Base-by-base conservation (phyloP, 148 eudicot genomes). In the Oxyria digyna region DNA sequence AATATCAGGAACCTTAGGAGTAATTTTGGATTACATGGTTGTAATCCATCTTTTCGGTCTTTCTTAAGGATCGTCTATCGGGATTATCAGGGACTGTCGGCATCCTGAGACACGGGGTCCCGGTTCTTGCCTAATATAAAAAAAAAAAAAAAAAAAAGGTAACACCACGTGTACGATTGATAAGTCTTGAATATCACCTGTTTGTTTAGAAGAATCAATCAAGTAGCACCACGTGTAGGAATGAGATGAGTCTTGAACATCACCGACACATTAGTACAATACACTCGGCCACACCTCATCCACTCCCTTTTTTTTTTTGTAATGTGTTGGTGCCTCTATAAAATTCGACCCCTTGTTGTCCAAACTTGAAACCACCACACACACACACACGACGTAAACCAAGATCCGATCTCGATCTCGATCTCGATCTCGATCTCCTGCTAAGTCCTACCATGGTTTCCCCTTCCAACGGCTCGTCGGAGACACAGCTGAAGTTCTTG, bases 401-500 rank as follows among this genome's bases (percentile, higher is more conserved):
- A 14, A 42, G 67, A 65, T 71, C 74, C 70, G 33, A 50, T 49
- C 52, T 31, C 48, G 3, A 43, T 55, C 76, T 21, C 45, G 9
- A 20, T 29, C 37, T 15, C 62, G 18, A 15, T 17, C 8, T 15
- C 48, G n/a, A n/a, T 43, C 46, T 31, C 65, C 55, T 14, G 27
- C 26, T 54, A 26, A 18, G 42, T 62, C 42, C 49, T 2, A 17
- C 43, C 13, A 84, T 84, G 87, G 84, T 77, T 41, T 75, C 75
- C 71, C 38, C 82, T 21, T 75, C 70, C 18, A 79, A 75, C 78
- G 83, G 74, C 41, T 69, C 77, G 17, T 49, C 75, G 17, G 66
- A 38, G 27, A 74, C 69, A 67, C 73, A 80, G 31, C 64, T 72
- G 17, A 87, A 89, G 52, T 89, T 89, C 86, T 80, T 89, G 71